A percentile compares a stretch with the other conserved stretches of the same genome.
These are phyloP conservation scores for Hibiscus trionum DNA, from an alignment of 345 rosid genomes.

Conservation along the genomic window DNA sequence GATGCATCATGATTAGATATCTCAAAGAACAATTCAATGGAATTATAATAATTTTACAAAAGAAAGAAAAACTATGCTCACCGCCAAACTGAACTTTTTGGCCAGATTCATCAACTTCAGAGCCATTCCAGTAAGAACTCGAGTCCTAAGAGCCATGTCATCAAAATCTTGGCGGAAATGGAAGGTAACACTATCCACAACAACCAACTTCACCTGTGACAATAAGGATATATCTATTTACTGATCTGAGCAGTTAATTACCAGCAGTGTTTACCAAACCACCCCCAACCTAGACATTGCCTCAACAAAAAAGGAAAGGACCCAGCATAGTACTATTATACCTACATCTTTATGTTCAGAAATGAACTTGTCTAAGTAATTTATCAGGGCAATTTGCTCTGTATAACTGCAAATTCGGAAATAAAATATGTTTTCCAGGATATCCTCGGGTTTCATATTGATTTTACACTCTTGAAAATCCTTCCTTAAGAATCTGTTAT, in stretches of 20 bases:
- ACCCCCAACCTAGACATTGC: background rate
- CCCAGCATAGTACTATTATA: slow-evolving; percentile 3
- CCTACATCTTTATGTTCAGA: slow-evolving; percentile 72
- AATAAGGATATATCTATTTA: slow-evolving; percentile 4
- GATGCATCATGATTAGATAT: background rate
- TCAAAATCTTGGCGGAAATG: slow-evolving; percentile 97
- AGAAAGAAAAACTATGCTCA: slow-evolving; percentile 25
- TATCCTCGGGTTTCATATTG: slow-evolving; percentile 45
- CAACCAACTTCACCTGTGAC: slow-evolving; percentile 67
- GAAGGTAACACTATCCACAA: slow-evolving; percentile 83
- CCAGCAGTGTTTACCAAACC: background rate
- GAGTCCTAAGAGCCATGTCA: slow-evolving; percentile 73
- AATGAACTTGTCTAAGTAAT: slow-evolving; percentile 71
- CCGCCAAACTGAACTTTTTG: slow-evolving; percentile 70
- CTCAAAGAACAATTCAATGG: background rate
- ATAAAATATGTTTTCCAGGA: slow-evolving; percentile 68
- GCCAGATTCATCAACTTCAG: slow-evolving; percentile 88
- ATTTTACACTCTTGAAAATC: slow-evolving; percentile 39
- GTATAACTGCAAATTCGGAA: slow-evolving; percentile 86
- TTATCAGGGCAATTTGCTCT: slow-evolving; percentile 73
- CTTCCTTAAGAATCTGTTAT: slow-evolving; percentile 39
- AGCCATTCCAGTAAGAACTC: slow-evolving; percentile 71
- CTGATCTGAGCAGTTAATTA: background rate
- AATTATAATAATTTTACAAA: background rate
- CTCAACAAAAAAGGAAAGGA: background rate